phyloP scores from a whole-genome alignment of 148 eudicot genomes.

The Nepenthes mirabilis region DNA sequence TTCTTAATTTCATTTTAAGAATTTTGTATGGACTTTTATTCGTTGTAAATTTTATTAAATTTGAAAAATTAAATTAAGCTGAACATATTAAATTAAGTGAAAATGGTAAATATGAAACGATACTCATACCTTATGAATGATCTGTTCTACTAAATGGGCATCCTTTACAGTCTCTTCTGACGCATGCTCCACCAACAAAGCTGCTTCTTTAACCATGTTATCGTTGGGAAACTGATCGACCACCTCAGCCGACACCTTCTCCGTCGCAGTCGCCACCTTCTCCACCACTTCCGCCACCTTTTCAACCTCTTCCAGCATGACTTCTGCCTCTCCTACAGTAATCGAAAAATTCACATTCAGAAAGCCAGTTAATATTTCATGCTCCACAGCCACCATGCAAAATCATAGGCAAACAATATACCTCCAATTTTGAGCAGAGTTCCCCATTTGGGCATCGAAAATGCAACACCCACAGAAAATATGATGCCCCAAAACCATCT shows the following conservation, averaged over 20 bases:
- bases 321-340: conserved; percentile 40
- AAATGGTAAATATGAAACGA: neutral
- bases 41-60: no score
- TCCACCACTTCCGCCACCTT: conserved; percentile 60
- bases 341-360: neutral
- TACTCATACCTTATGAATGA: neutral
- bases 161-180: conserved; percentile 10
- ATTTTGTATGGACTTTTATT: no score
- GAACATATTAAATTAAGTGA: neutral
- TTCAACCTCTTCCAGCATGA: conserved; percentile 47
- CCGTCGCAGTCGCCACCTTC: conserved; percentile 49
- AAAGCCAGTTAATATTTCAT: neutral
- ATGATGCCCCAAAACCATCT: neutral
- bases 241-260: conserved; percentile 40
- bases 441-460: conserved; percentile 53
- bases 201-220: conserved; percentile 44
- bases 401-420: conserved; percentile 2
- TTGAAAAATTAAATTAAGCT: no score
- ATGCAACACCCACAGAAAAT: conserved; percentile 25
- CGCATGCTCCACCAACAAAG: conserved; percentile 34
- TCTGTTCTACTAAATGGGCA: neutral
- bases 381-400: neutral
- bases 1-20: neutral
- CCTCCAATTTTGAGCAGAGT: conserved; percentile 45
- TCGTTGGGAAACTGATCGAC: conserved; percentile 41